These are phyloP conservation scores for Gomphus sp. DNA, from an alignment of 1,284 basidiomycete species.

Conservation along the genomic window DNA sequence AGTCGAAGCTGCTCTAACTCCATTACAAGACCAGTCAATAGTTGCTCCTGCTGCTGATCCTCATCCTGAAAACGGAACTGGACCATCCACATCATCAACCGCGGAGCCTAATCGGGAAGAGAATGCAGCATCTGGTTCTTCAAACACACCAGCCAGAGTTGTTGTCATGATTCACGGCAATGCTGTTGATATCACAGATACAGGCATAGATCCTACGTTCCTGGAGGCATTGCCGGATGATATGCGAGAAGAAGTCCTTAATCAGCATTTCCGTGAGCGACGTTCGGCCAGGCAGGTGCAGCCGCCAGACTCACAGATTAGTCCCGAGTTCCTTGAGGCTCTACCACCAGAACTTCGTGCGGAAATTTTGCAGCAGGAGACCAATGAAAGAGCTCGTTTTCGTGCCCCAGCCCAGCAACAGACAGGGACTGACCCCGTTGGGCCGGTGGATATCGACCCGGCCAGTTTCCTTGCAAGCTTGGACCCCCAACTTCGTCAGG, in stretches of 20 bases:
- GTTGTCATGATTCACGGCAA: constrained; percentile 87
- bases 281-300: constrained; percentile 61
- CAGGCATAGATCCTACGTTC: constrained; percentile 97
- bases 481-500: constrained; percentile 77
- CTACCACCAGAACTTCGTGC: constrained; percentile 93
- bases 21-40: constrained; percentile 29
- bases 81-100: constrained; percentile 11
- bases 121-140: constrained; percentile 20
- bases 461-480: constrained; percentile 84
- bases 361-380: constrained; percentile 94
- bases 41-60: constrained; percentile 1
- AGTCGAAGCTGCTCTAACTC: constrained; percentile 12
- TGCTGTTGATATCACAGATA: constrained; percentile 97
- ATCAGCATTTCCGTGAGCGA: constrained; percentile 93
- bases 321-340: constrained; percentile 91
- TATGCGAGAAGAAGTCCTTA: constrained; percentile 97
- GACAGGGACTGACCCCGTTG: constrained; percentile 15
- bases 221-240: constrained; percentile 96
- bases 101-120: not conserved
- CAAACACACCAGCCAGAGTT: constrained; percentile 38
- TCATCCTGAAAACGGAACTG: not conserved
- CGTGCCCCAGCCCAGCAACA: constrained; percentile 25
- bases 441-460: constrained; percentile 70
- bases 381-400: constrained; percentile 57
- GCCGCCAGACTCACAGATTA: constrained; percentile 80